phyloP scores from a whole-genome alignment of 2,329 filamentous ascomycete genomes.

The Curvularia sp. region DNA sequence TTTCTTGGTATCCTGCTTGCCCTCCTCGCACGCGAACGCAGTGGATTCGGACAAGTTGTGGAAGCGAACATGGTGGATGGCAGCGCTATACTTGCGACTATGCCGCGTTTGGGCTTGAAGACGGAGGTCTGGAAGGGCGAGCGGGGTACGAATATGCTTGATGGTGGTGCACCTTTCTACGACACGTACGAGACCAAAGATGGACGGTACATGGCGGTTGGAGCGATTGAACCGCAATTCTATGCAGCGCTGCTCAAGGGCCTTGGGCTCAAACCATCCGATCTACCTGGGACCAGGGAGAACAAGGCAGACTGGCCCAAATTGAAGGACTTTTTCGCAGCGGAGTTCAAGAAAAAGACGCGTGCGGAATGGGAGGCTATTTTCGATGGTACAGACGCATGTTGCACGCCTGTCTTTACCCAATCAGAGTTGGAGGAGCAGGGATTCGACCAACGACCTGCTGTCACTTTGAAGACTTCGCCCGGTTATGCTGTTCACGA shows the following conservation, averaged over 20 bases:
- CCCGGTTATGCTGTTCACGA: conserved; percentile 70
- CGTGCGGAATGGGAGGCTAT: conserved; percentile 81
- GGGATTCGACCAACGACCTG: conserved; percentile 72
- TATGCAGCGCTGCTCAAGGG: conserved; percentile 72
- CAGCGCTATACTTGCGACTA: conserved; percentile 76
- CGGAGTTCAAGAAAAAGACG: conserved; percentile 71
- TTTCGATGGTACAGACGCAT: conserved; percentile 92
- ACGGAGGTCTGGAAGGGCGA: conserved; percentile 67
- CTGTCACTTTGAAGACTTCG: conserved; percentile 71
- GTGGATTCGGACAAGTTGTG: conserved; percentile 81
- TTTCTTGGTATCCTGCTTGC: conserved; percentile 85
- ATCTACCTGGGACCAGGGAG: conserved; percentile 59
- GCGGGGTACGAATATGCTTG: conserved; percentile 78
- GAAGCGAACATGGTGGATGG: conserved; percentile 98
- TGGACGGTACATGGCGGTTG: conserved; percentile 80
- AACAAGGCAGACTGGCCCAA: conserved; percentile 72
- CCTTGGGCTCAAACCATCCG: conserved; percentile 62
- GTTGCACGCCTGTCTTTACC: conserved; percentile 84
- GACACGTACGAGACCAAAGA: conserved; percentile 87
- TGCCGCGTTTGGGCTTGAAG: conserved; percentile 73
- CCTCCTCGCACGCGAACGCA: conserved; percentile 68
- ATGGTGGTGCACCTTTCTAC: conserved; percentile 88
- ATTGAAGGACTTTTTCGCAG: conserved; percentile 67
- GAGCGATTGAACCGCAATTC: conserved; percentile 88
- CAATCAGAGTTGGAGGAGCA: conserved; percentile 72